A percentile compares a stretch with the other conserved stretches of the same genome.
Evolutionary conservation across 352 stramenopile genomes (phyloP).

Genomic region (Blastocystis sp.): DNA sequence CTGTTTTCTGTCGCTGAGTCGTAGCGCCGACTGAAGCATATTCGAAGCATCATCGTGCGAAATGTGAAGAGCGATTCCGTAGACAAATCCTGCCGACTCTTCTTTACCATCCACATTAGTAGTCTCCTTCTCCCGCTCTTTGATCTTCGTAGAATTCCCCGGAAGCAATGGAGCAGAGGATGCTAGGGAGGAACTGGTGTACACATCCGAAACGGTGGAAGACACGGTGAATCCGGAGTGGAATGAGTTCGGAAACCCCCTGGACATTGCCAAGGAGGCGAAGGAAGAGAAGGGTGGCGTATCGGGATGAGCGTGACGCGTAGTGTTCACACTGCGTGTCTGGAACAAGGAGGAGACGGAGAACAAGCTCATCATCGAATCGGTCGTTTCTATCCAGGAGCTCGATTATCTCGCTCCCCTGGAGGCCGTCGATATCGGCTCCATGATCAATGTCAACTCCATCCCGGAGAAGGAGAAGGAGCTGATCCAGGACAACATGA

Average conservation of each 20-base stretch:
- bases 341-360: constrained; percentile 39
- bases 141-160: background rate
- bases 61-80: constrained; percentile 60
- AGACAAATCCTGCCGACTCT: constrained; percentile 53
- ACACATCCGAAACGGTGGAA: background rate
- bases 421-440: constrained; percentile 12
- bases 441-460: constrained; percentile 11
- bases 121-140: background rate
- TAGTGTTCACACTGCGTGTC: constrained; percentile 66
- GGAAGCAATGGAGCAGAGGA: background rate
- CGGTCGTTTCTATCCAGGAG: constrained; percentile 23
- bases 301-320: too few relatives aligned
- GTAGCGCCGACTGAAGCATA: constrained; percentile 32
- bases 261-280: constrained; percentile 25
- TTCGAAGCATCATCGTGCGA: constrained; percentile 32
- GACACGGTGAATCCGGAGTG: constrained; percentile 59
- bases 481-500: constrained; percentile 39
- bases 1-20: background rate
- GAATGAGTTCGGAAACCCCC: constrained; percentile 56
- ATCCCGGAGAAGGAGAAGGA: background rate
- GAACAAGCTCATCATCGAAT: constrained; percentile 27
- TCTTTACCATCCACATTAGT: constrained; percentile 61
- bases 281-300: constrained; percentile 36
- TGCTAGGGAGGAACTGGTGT: background rate
- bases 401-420: constrained; percentile 52